Base-by-base conservation (phyloP, 2,329 filamentous ascomycete species). In the Talaromyces sp. region DNA sequence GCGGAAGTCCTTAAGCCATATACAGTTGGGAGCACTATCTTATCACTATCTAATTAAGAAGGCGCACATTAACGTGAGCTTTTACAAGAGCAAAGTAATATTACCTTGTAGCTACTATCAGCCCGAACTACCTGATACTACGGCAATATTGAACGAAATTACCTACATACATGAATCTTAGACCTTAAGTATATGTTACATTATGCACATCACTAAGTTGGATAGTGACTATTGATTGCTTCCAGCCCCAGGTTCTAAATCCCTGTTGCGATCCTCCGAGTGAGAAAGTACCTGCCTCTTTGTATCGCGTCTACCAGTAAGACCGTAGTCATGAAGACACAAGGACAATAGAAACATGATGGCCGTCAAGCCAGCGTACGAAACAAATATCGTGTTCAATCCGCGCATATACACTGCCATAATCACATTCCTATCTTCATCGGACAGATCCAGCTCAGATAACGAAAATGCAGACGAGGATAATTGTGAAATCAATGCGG, bases 381-480 rank as follows among this genome's bases (percentile, higher is more conserved):
- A 16, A 14, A 60, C 48, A 22, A 60, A 60, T n/a, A 47, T 16
- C 3, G 31, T 16, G 45, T 31, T 39, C 11, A 60, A 13, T 11
- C 58, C 58, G 13, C 35, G 39, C 60, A 63, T 63, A 35, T 63
- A 63, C 6, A 27, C 60, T 33, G 45, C 39, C 22, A 57, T 37
- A 6, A 63, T 14, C 27, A 14, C 24, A 10, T 4, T 16, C 33
- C 39, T 24, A 9, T 63, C 19, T 19, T 39, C 48, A 3, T 4
- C 48, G 14, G 47, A 31, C 24, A 63, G 16, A 8, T 27, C 60
- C 24, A 63, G 22, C 14, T 16, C 35, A 27, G 3, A 22, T 5
- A 60, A 16, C 19, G 8, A n/a, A 33, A n/a, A n/a, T 14, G 58
- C 58, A 9, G 58, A 60, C 9, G 58, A 41, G 31, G 39, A 7